These are phyloP conservation scores for Plenodomus tracheiphilus DNA, from an alignment of 2,329 filamentous ascomycete species.

Conservation along the genomic window DNA sequence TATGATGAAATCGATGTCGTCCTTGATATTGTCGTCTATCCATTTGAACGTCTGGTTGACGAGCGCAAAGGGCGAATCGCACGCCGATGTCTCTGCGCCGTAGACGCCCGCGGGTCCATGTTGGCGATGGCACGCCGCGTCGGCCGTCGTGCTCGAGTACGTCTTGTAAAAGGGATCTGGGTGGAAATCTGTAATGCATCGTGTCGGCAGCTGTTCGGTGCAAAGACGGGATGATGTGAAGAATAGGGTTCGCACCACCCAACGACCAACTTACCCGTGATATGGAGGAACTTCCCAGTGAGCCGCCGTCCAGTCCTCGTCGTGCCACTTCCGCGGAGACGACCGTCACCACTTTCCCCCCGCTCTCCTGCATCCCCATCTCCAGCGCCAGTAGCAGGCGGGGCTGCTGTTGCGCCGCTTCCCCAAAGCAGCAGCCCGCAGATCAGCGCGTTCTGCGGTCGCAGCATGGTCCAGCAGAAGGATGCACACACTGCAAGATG, in stretches of 20 bases:
- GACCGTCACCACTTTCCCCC: neutral
- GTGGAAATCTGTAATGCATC: slow-evolving; percentile 71
- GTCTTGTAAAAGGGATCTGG: slow-evolving; percentile 85
- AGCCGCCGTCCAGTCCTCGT: slow-evolving; percentile 30
- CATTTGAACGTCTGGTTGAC: slow-evolving; percentile 89
- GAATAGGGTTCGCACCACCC: neutral
- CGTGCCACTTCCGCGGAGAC: slow-evolving; percentile 5
- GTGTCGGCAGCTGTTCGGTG: slow-evolving; percentile 4
- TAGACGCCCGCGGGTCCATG: slow-evolving; percentile 77
- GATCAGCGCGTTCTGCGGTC: slow-evolving; percentile 27
- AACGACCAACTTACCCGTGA: slow-evolving; percentile 67
- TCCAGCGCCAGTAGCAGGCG: slow-evolving; percentile 16
- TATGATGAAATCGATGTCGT: slow-evolving; percentile 83
- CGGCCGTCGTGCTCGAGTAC: slow-evolving; percentile 70
- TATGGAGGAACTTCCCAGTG: slow-evolving; percentile 78
- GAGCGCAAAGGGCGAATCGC: slow-evolving; percentile 80
- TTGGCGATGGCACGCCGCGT: slow-evolving; percentile 76
- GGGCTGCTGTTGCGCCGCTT: slow-evolving; percentile 30
- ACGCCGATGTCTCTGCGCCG: slow-evolving; percentile 84
- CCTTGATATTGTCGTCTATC: slow-evolving; percentile 76
- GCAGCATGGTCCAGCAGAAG: slow-evolving; percentile 23
- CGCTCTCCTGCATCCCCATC: slow-evolving; percentile 11
- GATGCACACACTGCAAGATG: neutral
- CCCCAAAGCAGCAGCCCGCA: slow-evolving; percentile 32
- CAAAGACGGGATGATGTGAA: neutral